phyloP scores from a whole-genome alignment of 1,284 basidiomycete species.

The Pyrrhoderma noxium region DNA sequence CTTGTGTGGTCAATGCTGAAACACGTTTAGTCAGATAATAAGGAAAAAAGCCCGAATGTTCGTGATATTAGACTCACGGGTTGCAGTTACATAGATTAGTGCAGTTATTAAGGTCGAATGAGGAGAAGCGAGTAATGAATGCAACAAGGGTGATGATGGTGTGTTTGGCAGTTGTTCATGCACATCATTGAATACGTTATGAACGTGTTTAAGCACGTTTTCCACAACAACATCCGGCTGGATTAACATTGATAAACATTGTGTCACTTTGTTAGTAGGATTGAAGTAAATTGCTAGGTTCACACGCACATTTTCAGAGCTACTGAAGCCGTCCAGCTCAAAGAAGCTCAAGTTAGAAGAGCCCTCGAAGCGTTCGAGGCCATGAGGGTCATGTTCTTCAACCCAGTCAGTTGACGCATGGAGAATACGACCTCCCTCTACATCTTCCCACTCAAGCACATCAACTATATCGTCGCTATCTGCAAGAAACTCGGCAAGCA shows the following conservation, averaged over 20 bases:
- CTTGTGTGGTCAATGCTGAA: conserved; percentile 29
- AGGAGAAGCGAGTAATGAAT: conserved; percentile 15
- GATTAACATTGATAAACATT: neutral
- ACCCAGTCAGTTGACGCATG: conserved; percentile 63
- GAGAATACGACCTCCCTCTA: conserved; percentile 34
- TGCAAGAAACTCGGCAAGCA: conserved; percentile 36
- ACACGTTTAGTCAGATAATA: conserved; percentile 1
- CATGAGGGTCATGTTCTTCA: conserved; percentile 54
- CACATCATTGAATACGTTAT: conserved; percentile 48
- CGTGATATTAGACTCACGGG: conserved; percentile 32
- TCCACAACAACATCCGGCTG: conserved; percentile 24
- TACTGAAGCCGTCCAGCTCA: conserved; percentile 40
- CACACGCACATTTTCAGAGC: conserved; percentile 35
- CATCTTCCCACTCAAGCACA: conserved; percentile 58
- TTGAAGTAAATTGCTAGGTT: too few species aligned
- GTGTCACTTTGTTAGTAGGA: neutral
- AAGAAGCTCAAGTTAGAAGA: conserved; percentile 54
- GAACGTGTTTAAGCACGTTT: conserved; percentile 39
- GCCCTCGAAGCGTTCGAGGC: conserved; percentile 56
- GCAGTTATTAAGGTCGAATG: conserved; percentile 39
- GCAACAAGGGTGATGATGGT: conserved; percentile 13
- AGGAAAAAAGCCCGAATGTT: neutral
- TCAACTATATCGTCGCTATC: conserved; percentile 31
- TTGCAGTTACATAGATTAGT: conserved; percentile 44
- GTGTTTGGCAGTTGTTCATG: conserved; percentile 6